phyloP scores from a whole-genome alignment of 805 yeast genomes.

The Barnettozyma sp. region DNA sequence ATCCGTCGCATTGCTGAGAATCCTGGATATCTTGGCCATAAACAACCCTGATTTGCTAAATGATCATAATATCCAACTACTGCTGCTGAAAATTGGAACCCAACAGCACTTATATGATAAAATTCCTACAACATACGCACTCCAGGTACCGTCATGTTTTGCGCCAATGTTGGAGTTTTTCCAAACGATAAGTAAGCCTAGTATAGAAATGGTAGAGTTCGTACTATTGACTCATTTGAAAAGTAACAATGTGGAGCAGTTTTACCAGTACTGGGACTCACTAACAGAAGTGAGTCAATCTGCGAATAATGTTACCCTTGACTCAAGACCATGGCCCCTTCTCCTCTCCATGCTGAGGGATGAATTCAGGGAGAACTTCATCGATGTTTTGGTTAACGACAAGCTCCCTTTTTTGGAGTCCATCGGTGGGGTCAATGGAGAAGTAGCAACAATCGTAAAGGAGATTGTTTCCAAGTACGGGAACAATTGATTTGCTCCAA shows the following conservation, averaged over 20 bases:
- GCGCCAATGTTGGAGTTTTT: conserved; percentile 14
- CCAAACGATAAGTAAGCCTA: conserved; percentile 3
- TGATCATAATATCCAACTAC: conserved; percentile 11
- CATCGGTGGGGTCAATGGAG: conserved; percentile 3
- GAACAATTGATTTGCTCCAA: not conserved
- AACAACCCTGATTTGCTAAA: conserved; percentile 11
- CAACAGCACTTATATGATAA: conserved; percentile 19
- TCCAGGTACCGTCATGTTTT: conserved; percentile 7
- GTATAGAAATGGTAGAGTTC: conserved; percentile 12
- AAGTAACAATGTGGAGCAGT: conserved; percentile 12
- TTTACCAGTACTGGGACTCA: conserved; percentile 19
- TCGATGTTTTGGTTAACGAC: conserved; percentile 13
- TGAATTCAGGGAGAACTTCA: conserved; percentile 15
- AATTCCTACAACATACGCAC: conserved; percentile 6
- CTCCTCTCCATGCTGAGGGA: conserved; percentile 9
- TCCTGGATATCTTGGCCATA: conserved; percentile 11
- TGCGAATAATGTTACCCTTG: conserved; percentile 8
- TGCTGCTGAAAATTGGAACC: conserved; percentile 16
- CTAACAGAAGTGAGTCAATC: conserved; percentile 4
- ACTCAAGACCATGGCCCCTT: conserved; percentile 21
- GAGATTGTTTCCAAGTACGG: conserved; percentile 5
- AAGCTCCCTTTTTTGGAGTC: conserved; percentile 10
- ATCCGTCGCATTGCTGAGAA: conserved; percentile 8
- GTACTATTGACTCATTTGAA: conserved; percentile 17
- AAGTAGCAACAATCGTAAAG: conserved; percentile 3